These are phyloP conservation scores for Carex pumila DNA, from an alignment of 176 grass and related monocot genomes.

Conservation along the genomic window DNA sequence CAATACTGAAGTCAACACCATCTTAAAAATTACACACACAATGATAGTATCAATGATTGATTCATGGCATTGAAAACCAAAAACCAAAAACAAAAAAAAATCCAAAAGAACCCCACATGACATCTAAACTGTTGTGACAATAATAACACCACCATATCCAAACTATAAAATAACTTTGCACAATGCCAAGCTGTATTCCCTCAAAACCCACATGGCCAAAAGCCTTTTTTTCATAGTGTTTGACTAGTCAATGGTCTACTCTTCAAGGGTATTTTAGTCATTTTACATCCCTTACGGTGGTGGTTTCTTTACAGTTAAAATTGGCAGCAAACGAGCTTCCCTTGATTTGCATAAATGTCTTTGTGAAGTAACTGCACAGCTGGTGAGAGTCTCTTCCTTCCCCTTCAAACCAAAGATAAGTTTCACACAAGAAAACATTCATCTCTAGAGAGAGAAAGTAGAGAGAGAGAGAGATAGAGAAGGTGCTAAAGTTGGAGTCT, in stretches of 20 bases:
- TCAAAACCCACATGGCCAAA: conserved; percentile 13
- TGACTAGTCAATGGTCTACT: conserved; percentile 18
- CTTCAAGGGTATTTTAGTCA: neutral
- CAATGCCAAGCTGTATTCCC: conserved; percentile 19
- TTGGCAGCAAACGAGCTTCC: neutral
- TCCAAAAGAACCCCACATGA: neutral
- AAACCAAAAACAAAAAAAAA: neutral
- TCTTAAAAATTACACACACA: neutral
- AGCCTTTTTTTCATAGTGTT: neutral
- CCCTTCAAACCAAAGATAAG: conserved; percentile 16
- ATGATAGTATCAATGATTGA: conserved; percentile 30
- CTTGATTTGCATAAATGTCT: conserved; percentile 24
- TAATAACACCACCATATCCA: conserved; percentile 2
- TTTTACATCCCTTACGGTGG: neutral
- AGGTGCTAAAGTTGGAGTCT: conserved; percentile 13
- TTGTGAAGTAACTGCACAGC: conserved; percentile 10
- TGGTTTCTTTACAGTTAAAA: conserved; percentile 13
- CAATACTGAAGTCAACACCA: neutral
- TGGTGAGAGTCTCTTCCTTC: conserved; percentile 9
- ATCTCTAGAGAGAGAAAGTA: neutral
- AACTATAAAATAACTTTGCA: neutral
- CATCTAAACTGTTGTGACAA: neutral
- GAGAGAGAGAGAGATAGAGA: conserved; percentile 16
- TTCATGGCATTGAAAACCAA: too few relatives aligned
- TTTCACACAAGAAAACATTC: neutral